These are phyloP conservation scores for Mycena kentingensis DNA, from an alignment of 768 basidiomycete species.

Conservation along the genomic window DNA sequence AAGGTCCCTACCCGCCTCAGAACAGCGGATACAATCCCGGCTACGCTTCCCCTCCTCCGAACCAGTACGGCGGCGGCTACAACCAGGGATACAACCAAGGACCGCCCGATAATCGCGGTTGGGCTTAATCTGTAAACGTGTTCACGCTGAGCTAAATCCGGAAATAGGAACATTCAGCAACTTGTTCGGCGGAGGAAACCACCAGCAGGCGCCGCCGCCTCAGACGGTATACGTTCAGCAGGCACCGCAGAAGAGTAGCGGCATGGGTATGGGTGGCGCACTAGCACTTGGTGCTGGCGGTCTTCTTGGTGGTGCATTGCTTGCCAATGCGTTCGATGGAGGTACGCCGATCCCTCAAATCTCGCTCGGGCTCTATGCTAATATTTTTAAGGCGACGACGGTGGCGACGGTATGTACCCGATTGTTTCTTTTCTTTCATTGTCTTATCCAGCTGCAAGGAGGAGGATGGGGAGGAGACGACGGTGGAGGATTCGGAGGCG, in stretches of 20 bases:
- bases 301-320: conserved; percentile 61
- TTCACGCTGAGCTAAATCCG: conserved; percentile 9
- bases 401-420: conserved; percentile 26
- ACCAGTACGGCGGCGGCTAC: conserved; percentile 25
- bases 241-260: conserved; percentile 45
- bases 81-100: conserved; percentile 30
- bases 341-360: conserved; percentile 6
- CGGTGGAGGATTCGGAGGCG: conserved; percentile 19
- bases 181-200: conserved; percentile 22
- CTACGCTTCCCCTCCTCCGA: conserved; percentile 15
- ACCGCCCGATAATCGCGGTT: conserved; percentile 23
- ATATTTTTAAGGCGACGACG: conserved; percentile 26
- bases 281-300: conserved; percentile 59
- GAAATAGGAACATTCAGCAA: conserved; percentile 14
- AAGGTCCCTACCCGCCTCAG: conserved; percentile 28
- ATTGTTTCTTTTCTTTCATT: conserved; percentile 1
- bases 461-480: conserved; percentile 25
- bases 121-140: conserved; percentile 11
- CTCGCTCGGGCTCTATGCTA: background rate
- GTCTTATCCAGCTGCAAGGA: background rate
- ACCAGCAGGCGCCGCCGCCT: conserved; percentile 33
- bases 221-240: conserved; percentile 36
- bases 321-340: conserved; percentile 53
- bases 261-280: conserved; percentile 52
- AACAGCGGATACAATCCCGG: conserved; percentile 15